A percentile compares a stretch with the other conserved stretches of the same genome.
Evolutionary conservation across 2,329 filamentous ascomycete genomes (phyloP).

Genomic region (Microdochium nivale): DNA sequence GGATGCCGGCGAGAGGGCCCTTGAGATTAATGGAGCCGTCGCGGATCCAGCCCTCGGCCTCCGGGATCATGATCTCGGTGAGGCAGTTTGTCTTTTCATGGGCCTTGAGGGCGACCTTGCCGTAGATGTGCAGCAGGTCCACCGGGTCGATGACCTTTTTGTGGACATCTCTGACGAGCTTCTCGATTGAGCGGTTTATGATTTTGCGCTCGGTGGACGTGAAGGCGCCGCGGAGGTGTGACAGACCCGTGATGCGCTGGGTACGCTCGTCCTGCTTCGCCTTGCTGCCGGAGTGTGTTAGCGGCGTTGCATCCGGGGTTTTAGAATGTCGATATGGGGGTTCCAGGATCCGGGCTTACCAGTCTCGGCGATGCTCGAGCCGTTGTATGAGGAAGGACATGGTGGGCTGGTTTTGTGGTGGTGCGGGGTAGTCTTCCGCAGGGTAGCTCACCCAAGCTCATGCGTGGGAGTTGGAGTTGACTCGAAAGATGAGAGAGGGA

Average conservation of each 20-base stretch:
- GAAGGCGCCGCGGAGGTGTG: conserved; percentile 57
- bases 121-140: conserved; percentile 76
- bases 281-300: conserved; percentile 40
- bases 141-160: conserved; percentile 55
- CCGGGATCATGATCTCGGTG: conserved; percentile 75
- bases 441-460: too few relatives aligned
- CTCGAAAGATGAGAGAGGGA: background rate
- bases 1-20: conserved; percentile 79
- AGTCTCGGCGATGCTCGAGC: conserved; percentile 61
- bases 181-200: conserved; percentile 64
- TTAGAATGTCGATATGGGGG: background rate
- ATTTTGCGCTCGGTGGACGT: conserved; percentile 56
- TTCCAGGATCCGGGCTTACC: conserved; percentile 38
- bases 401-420: conserved; percentile 1
- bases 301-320: background rate
- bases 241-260: conserved; percentile 58
- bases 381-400: conserved; percentile 45
- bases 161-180: conserved; percentile 72
- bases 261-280: conserved; percentile 72
- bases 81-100: conserved; percentile 84
- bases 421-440: background rate
- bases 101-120: conserved; percentile 75
- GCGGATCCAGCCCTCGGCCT: conserved; percentile 64
- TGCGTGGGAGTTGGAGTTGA: background rate
- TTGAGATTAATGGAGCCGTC: conserved; percentile 58